Evolutionary conservation across 345 rosid species (phyloP), one percentile per base, ranked within the genome.

Genomic region (Populus deltoides): DNA sequence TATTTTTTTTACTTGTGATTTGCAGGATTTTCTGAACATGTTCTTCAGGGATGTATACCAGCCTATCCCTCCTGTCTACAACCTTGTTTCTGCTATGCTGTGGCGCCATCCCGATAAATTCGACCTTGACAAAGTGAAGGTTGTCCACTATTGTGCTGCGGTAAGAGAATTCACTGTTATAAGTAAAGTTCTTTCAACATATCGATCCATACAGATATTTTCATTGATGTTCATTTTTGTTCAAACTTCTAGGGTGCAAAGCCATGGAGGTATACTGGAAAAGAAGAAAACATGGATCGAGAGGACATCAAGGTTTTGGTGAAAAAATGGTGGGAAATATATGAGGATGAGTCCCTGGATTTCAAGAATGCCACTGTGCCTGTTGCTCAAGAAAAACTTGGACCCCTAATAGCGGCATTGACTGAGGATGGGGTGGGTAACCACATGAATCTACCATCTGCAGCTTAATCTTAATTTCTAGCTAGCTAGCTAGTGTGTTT

Each of bases 81-180:
- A 92, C 83, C 87, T 92, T 57, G 91, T 91, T 65, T 81, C 92
- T 49, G 98, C 99, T 62, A 90, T 92, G 98, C 78, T 95, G 57
- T 95, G 99, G 97, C 97, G 93, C 77, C 99, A 93, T 73, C 97
- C 93, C 0, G 92, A 92, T 81, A 93, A 93, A 25, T 90, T 93
- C 31, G 85, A 91, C 82, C 84, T 92, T 27, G 90, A 90, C 57
- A 77, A 87, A 66, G 88, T 89, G 39, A 90, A 89, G 74, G 99
- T 89, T 66, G 97, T 83, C 66, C 99, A 95, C 68, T 92, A 92
- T 72, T 93, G 98, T 80, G 97, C 94, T 20, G 97, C 90, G 47
- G 97, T 95, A 78, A 91, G 94, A 81, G 15, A 27, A 24, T 16
- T 33, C 8, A 57, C 13, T 12, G 3, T 36, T 36, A 1, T 15